Base-by-base conservation (phyloP, 78 protist species). In the Monosiga brevicollis region DNA sequence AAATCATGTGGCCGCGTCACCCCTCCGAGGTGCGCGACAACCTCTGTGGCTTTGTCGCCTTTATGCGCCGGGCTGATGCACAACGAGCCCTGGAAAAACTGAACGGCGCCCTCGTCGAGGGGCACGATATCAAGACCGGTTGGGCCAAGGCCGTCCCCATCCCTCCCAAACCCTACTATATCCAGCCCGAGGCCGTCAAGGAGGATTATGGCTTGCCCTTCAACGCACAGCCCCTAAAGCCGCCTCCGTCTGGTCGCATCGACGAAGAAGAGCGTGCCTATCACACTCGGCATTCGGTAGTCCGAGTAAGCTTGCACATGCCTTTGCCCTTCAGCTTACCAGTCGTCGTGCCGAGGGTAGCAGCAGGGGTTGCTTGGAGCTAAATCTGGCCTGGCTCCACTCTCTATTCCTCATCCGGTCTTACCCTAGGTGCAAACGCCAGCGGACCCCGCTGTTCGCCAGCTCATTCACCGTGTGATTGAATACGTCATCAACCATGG, bases 1-100 rank as follows among this genome's bases (percentile, higher is more conserved):
- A 88, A 71, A 78, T 88, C 32, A 78, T 78, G 81, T 88, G 90
- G 90, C 90, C 90, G 0, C 76, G 86, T 23, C 20, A 71, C 54
- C 42, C 54, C 75, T 80, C 82, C n/a, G 88, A 86, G 26, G 73
- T 49, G 72, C 37, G 49, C 49, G 24, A 6, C 11, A 38, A 34
- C 3, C 86, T 25, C 39, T 35, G 84, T 35, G 90, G 87, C 25
- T 88, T 88, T 76, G 90, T 88, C 24, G 75, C 84, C 15, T 88
- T 72, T 79, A 88, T 88, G 87, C 3, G 25, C n/a, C 37, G 90
- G 20, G 26, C 6, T 34, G 78, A 78, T 37, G 88, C 88, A 23
- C 73, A 77, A 78, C 35, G n/a, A 1, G 88, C 88, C 35, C 25
- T 34, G 71, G n/a, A 54, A 2, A 15, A 75, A 9, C 35, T 78